These are phyloP conservation scores for Eutypa lata DNA, from an alignment of 2,329 filamentous ascomycete genomes.

Conservation along the genomic window DNA sequence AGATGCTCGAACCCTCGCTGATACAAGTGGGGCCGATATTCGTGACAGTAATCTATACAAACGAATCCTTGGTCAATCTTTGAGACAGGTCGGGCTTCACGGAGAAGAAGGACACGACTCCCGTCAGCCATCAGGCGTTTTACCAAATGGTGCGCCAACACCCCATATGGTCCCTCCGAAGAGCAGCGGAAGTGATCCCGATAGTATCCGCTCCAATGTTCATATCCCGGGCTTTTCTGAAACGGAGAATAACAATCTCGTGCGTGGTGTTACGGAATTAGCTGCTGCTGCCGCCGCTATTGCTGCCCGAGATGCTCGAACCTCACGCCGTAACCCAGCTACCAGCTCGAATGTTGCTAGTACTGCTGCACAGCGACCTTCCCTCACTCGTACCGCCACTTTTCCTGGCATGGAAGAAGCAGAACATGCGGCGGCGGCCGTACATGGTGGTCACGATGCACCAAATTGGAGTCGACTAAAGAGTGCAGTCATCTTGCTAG, in stretches of 20 bases:
- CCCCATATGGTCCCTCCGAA: slow-evolving; percentile 79
- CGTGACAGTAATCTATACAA: slow-evolving; percentile 89
- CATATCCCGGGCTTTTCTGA: slow-evolving; percentile 70
- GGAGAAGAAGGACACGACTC: slow-evolving; percentile 40
- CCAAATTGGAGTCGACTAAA: slow-evolving; percentile 95
- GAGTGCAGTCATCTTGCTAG: slow-evolving; percentile 83
- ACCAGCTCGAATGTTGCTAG: slow-evolving; percentile 23
- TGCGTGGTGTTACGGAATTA: slow-evolving; percentile 88
- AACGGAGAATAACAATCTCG: slow-evolving; percentile 76
- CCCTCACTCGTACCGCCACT: slow-evolving; percentile 33
- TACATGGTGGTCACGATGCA: slow-evolving; percentile 86
- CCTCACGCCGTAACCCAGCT: slow-evolving; percentile 37
- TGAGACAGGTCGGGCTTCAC: slow-evolving; percentile 75
- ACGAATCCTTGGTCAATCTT: slow-evolving; percentile 84
- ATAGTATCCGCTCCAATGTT: slow-evolving; percentile 39
- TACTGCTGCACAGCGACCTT: slow-evolving; percentile 23
- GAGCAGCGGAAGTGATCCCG: slow-evolving; percentile 42
- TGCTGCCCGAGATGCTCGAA: slow-evolving; percentile 71
- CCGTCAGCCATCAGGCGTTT: slow-evolving; percentile 20
- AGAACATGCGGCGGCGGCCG: slow-evolving; percentile 36
- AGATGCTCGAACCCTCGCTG: slow-evolving; percentile 36
- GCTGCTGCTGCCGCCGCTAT: slow-evolving; percentile 87
- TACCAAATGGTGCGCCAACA: slow-evolving; percentile 45
- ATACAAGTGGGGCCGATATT: slow-evolving; percentile 63
- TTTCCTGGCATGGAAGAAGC: slow-evolving; percentile 46